phyloP scores from a whole-genome alignment of 768 basidiomycete species.

The Pleurotus platypus region DNA sequence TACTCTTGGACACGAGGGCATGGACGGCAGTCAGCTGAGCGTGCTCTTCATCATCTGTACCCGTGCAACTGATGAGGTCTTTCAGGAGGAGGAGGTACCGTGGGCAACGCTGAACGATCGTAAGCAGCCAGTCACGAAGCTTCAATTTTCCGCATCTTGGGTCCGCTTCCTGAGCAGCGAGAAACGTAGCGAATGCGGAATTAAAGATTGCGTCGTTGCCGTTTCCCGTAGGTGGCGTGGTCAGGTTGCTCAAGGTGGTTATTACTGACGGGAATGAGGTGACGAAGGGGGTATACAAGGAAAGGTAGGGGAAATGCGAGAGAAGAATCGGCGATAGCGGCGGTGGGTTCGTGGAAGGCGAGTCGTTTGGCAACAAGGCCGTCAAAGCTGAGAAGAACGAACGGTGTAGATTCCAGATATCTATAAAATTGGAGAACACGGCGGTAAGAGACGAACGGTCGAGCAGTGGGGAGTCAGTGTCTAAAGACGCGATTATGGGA shows the following conservation, averaged over 20 bases:
- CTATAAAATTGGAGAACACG: conserved; percentile 85
- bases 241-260: conserved; percentile 51
- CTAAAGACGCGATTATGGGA: conserved; percentile 74
- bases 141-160: conserved; percentile 71
- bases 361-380: conserved; percentile 26
- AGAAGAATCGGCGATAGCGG: conserved; percentile 59
- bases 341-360: conserved; percentile 18
- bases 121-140: conserved; percentile 81
- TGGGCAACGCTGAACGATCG: conserved; percentile 85
- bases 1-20: conserved; percentile 73
- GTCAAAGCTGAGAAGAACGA: conserved; percentile 66
- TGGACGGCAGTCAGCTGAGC: conserved; percentile 56
- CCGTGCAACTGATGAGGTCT: conserved; percentile 71
- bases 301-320: conserved; percentile 85
- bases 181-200: conserved; percentile 56
- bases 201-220: conserved; percentile 40
- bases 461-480: conserved; percentile 65
- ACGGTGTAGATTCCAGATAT: conserved; percentile 87
- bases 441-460: conserved; percentile 64
- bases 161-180: conserved; percentile 63
- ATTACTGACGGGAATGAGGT: conserved; percentile 72
- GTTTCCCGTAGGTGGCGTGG: conserved; percentile 36
- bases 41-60: conserved; percentile 64
- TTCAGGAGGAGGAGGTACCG: conserved; percentile 81
- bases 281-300: conserved; percentile 82